Base-by-base conservation (phyloP, 352 stramenopile species). In the Pythium phragmitis region DNA sequence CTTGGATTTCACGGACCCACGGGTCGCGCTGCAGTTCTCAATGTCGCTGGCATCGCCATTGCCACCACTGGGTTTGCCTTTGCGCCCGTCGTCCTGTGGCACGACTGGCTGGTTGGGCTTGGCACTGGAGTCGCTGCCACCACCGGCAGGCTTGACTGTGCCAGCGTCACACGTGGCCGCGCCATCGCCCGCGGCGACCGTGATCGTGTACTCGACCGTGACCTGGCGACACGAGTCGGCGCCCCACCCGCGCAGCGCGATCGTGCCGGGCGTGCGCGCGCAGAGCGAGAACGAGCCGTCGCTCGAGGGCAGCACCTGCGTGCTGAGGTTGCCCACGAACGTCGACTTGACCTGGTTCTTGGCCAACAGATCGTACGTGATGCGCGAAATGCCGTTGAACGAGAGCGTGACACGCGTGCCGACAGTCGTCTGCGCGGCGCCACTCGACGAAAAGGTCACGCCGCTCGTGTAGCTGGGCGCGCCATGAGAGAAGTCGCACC, bases 401-500 rank as follows among this genome's bases (percentile, higher is more conserved):
- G 33, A 42, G 56, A 69, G 62, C 34, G 16, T 30, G 11, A 74
- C 63, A n/a, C 48, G 49, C 33, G 62, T 56, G 30, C 74, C 74
- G 17, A 67, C 72, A 5, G 58, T 75, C 28, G 75, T 70, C 28
- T 72, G 50, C 9, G 70, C 57, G 11, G 36, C 46, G 4, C 70
- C 73, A 28, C 70, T 67, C 49, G 19, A 63, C 52, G 72, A 53
- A 46, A 77, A 82, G 30, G 34, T 74, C 23, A 82, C 68, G 33
- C 76, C 76, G n/a, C 69, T 68, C 45, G 70, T 47, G 61, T 71
- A 85, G 12, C 50, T 57, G 13, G 72, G 53, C 19, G 48, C 72
- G 36, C 74, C 76, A 46, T 85, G 73, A 4, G 55, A 36, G 41
- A 82, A 82, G 28, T 58, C 57, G 57, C 76, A 85, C 41, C 62